These are phyloP conservation scores for Aspergillus melleus DNA, from an alignment of 2,329 filamentous ascomycete species.

Conservation along the genomic window DNA sequence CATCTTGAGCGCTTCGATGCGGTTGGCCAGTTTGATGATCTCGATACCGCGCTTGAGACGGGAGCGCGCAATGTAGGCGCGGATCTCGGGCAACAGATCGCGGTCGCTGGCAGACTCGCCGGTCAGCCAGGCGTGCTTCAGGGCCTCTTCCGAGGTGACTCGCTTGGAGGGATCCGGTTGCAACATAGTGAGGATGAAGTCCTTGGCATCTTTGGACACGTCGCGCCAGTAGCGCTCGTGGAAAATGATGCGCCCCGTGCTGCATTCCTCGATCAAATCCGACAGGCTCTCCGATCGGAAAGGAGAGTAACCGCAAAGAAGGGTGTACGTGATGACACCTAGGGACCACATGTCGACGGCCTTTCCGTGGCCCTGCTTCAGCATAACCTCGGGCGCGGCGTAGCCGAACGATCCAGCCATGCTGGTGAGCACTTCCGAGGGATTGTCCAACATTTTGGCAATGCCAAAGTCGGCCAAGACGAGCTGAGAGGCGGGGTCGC, in stretches of 20 bases:
- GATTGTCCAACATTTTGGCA: slow-evolving; percentile 92
- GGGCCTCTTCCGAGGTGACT: slow-evolving; percentile 74
- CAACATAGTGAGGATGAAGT: slow-evolving; percentile 82
- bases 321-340: slow-evolving; percentile 96
- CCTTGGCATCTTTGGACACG: slow-evolving; percentile 90
- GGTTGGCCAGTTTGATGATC: slow-evolving; percentile 91
- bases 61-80: slow-evolving; percentile 86
- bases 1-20: slow-evolving; percentile 91
- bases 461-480: slow-evolving; percentile 98
- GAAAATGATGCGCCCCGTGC: slow-evolving; percentile 79
- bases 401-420: slow-evolving; percentile 99
- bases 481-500: slow-evolving; percentile 73
- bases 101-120: slow-evolving; percentile 91
- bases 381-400: slow-evolving; percentile 96
- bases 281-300: slow-evolving; percentile 93
- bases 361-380: slow-evolving; percentile 96
- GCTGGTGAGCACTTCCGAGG: slow-evolving; percentile 88
- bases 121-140: slow-evolving; percentile 84
- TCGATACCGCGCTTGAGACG: slow-evolving; percentile 92
- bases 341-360: slow-evolving; percentile 99
- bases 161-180: slow-evolving; percentile 76
- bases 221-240: slow-evolving; percentile 99
- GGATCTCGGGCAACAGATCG: slow-evolving; percentile 96
- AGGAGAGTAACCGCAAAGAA: slow-evolving; percentile 96
- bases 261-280: slow-evolving; percentile 94